Evolutionary conservation across 1,284 basidiomycete genomes (phyloP).

Genomic region (Malassezia brasiliensis): DNA sequence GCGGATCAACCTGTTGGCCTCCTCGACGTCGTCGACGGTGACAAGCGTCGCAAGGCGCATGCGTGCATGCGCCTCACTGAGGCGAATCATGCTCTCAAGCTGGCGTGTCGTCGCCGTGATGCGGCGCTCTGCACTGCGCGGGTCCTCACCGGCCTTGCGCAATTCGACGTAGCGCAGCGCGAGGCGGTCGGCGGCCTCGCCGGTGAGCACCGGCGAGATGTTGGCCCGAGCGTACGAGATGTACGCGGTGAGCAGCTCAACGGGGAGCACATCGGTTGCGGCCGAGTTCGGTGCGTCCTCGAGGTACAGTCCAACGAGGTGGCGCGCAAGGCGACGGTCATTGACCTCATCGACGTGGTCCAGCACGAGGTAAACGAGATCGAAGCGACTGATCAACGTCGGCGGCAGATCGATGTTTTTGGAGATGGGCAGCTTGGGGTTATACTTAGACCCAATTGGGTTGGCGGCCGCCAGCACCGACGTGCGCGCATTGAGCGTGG

Average conservation of each 20-base stretch:
- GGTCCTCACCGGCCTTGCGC: constrained; percentile 73
- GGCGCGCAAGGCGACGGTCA: constrained; percentile 82
- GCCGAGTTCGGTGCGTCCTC: constrained; percentile 71
- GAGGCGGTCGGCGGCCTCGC: constrained; percentile 72
- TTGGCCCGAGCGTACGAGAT: constrained; percentile 86
- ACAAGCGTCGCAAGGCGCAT: constrained; percentile 84
- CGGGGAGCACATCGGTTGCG: constrained; percentile 66
- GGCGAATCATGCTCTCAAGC: constrained; percentile 93
- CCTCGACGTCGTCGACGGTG: constrained; percentile 74
- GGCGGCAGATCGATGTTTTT: constrained; percentile 68
- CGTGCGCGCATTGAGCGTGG: constrained; percentile 90
- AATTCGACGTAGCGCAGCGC: constrained; percentile 84
- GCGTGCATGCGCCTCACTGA: constrained; percentile 88
- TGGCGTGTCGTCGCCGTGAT: constrained; percentile 97
- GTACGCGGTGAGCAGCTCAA: constrained; percentile 82
- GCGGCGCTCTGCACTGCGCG: constrained; percentile 68
- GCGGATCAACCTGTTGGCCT: constrained; percentile 83
- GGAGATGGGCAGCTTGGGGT: constrained; percentile 69
- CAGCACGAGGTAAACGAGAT: constrained; percentile 90
- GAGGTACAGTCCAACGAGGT: constrained; percentile 83
- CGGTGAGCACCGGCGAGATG: constrained; percentile 77
- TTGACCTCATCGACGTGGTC: constrained; percentile 77
- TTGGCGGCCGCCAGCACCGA: constrained; percentile 96
- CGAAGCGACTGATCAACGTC: constrained; percentile 93
- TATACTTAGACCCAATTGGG: constrained; percentile 91